Conservation (phyloP, 2,329 filamentous ascomycete species). For the Exophiala spinifera region DNA sequence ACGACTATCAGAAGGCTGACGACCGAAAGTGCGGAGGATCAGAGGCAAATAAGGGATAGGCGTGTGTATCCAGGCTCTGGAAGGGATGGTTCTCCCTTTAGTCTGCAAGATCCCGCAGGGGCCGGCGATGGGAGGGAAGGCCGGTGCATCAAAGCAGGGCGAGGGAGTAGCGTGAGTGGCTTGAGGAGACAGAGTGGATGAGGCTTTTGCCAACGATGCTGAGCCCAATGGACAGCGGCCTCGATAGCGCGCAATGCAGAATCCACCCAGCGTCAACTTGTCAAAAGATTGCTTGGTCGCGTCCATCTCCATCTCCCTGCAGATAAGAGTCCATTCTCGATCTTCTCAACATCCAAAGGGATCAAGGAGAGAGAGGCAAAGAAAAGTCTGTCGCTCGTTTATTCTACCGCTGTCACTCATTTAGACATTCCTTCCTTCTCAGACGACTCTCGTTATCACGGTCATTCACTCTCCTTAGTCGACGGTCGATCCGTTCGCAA, state of each 20-base stretch:
- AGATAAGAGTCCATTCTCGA: slow-evolving; percentile 2
- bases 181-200: background rate
- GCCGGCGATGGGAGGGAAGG: slow-evolving; percentile 2
- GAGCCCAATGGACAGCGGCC: background rate
- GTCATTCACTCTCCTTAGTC: slow-evolving; percentile 19
- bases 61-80: slow-evolving; percentile 5
- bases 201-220: background rate
- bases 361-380: background rate
- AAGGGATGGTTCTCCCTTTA: slow-evolving; percentile 2
- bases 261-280: too few species aligned
- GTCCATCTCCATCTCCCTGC: background rate
- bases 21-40: background rate
- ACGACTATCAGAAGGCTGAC: too few species aligned
- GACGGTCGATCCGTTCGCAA: slow-evolving; percentile 28
- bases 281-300: background rate
- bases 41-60: background rate
- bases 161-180: slow-evolving; percentile 1
- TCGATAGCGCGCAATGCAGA: too few species aligned
- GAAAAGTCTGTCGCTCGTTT: slow-evolving; percentile 15
- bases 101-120: background rate
- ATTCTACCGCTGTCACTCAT: slow-evolving; percentile 17
- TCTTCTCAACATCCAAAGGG: slow-evolving; percentile 7
- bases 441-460: slow-evolving; percentile 12
- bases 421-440: slow-evolving; percentile 11
- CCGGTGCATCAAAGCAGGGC: slow-evolving; percentile 14